Percentiles rank a stretch among this genome's conserved stretches.
Conservation (phyloP, 257 asterid genomes). For the Orobanche coerulescens region DNA sequence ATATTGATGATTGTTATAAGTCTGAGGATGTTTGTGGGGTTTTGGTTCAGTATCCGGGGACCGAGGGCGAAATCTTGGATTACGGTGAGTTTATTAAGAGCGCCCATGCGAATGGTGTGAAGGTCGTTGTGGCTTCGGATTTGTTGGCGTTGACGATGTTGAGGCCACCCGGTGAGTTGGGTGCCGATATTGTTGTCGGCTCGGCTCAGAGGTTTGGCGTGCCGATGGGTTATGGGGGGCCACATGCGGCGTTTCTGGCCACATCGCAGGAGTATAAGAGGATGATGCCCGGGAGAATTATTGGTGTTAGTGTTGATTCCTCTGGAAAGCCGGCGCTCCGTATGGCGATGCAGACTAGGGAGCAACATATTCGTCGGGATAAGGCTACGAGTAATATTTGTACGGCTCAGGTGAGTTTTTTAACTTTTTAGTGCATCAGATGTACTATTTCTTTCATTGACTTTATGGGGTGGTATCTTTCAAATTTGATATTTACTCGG, state of each 20-base stretch:
- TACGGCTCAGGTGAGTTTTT: constrained; percentile 70
- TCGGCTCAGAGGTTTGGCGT: constrained; percentile 95
- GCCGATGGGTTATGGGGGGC: constrained; percentile 95
- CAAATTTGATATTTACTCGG: no score
- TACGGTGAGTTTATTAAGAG: constrained; percentile 65
- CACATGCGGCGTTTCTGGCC: constrained; percentile 92
- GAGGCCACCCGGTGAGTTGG: constrained; percentile 85
- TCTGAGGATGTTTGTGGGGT: constrained; percentile 85
- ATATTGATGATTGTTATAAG: constrained; percentile 40
- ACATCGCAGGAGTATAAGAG: constrained; percentile 91
- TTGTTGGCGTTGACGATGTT: constrained; percentile 72
- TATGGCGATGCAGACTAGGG: constrained; percentile 96
- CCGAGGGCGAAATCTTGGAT: constrained; percentile 74
- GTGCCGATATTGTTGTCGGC: constrained; percentile 81
- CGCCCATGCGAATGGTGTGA: constrained; percentile 69
- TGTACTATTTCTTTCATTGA: no score
- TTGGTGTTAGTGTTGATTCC: constrained; percentile 81
- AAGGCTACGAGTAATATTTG: constrained; percentile 93
- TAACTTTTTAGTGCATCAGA: not conserved
- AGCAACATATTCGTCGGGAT: constrained; percentile 88
- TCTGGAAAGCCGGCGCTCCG: constrained; percentile 77
- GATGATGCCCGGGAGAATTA: constrained; percentile 95
- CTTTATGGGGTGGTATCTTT: no score
- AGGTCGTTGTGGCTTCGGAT: constrained; percentile 91
- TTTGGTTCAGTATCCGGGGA: constrained; percentile 81